Evolutionary conservation across 1,284 basidiomycete species (phyloP).

Genomic region (Malassezia brasiliensis): DNA sequence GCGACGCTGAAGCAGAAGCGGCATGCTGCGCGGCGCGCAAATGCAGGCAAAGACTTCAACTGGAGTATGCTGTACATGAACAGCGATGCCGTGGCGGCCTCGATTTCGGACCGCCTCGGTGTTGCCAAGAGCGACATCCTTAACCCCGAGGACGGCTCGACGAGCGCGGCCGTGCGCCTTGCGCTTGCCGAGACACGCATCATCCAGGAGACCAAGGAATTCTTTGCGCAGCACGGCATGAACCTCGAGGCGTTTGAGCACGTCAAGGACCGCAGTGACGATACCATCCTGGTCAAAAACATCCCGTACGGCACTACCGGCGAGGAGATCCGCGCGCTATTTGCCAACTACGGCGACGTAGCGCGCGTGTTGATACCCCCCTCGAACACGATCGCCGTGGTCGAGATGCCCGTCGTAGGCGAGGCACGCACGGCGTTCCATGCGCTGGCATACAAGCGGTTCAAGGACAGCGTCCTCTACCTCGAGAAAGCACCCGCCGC

Average conservation of each 20-base stretch:
- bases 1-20: constrained; percentile 54
- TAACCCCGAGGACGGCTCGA: constrained; percentile 50
- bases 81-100: constrained; percentile 76
- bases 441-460: constrained; percentile 71
- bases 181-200: constrained; percentile 92
- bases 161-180: constrained; percentile 66
- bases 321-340: constrained; percentile 66
- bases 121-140: constrained; percentile 78
- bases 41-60: constrained; percentile 75
- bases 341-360: constrained; percentile 68
- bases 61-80: constrained; percentile 98
- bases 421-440: constrained; percentile 56
- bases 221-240: constrained; percentile 56
- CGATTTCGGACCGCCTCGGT: constrained; percentile 69
- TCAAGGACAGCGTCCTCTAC: constrained; percentile 82
- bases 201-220: constrained; percentile 86
- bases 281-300: constrained; percentile 86
- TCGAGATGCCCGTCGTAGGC: constrained; percentile 64
- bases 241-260: constrained; percentile 50
- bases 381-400: constrained; percentile 83
- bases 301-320: constrained; percentile 81
- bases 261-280: constrained; percentile 51
- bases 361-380: constrained; percentile 74
- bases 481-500: constrained; percentile 76
- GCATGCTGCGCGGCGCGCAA: constrained; percentile 60